Base-by-base conservation (phyloP, 2,329 filamentous ascomycete species). In the Tothia fuscella region DNA sequence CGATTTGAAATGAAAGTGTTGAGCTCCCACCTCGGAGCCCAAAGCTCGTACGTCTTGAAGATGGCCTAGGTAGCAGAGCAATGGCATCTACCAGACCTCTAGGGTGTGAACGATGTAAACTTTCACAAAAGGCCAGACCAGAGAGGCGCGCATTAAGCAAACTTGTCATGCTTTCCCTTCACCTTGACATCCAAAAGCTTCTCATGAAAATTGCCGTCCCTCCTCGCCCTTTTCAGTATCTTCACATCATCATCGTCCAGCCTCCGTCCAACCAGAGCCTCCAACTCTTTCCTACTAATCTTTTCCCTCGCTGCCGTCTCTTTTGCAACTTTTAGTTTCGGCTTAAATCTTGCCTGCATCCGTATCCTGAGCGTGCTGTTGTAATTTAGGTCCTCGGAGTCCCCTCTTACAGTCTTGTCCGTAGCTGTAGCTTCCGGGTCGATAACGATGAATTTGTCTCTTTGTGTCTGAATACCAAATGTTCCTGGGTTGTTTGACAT, bases 291-390 rank as follows among this genome's bases (percentile, higher is more conserved):
- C 47, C 83, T 72, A 54, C 80, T 89, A 44, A 98, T 84, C 66
- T 89, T 93, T 52, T 89, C 80, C 50, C 74, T 72, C 0, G 83
- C 82, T 65, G 82, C 91, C 49, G 85, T 82, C 56, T 88, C 86
- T 63, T 88, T 93, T 1, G 71, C 75, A 7, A 80, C 80, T 61
- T 81, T 83, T 34, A 91, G 61, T 48, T 74, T 74, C 6, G 89
- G 88, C 68, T 95, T 95, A 67, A 93, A 96, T 38, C 84, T 72
- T 17, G 89, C 86, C 65, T 96, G 89, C 88, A 96, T 95, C 41
- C 88, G 81, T 52, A 96, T 75, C 38, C 85, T 73, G 46, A 93
- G 58, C 5, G 78, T 81, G 7, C 84, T 86, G 51, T 73, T 74
- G 54, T 82, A 83, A 4, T 68, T 72, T 38, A 78, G 74, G 6